These are phyloP conservation scores for Tolypocladium tundrense DNA, from an alignment of 2,329 filamentous ascomycete species.

Conservation along the genomic window DNA sequence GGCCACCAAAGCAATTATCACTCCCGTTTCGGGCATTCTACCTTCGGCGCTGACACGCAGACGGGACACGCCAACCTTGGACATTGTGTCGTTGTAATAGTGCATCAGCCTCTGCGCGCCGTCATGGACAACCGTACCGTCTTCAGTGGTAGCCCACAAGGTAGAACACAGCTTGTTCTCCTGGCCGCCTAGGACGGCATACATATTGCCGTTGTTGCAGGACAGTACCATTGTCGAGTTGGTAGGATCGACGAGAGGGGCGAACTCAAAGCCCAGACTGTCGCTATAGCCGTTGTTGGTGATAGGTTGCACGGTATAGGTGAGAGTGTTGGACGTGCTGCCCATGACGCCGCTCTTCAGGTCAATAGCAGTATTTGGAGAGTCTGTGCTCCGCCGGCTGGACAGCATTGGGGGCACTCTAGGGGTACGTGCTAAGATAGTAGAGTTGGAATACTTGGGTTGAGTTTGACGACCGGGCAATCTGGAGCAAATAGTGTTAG, in stretches of 20 bases:
- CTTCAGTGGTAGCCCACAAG: slow-evolving; percentile 10
- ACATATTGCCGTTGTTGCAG: slow-evolving; percentile 24
- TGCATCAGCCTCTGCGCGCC: slow-evolving; percentile 16
- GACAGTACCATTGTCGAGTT: slow-evolving; percentile 13
- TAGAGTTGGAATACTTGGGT: neutral
- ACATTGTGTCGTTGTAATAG: slow-evolving; percentile 24
- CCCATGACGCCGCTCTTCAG: neutral
- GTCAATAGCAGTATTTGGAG: neutral
- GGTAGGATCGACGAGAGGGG: slow-evolving; percentile 10
- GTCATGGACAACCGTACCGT: slow-evolving; percentile 12
- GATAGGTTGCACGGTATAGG: neutral
- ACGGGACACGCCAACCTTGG: slow-evolving; percentile 16
- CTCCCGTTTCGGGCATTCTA: slow-evolving; percentile 7
- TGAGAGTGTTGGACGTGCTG: neutral
- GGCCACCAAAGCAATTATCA: slow-evolving; percentile 10
- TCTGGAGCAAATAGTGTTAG: neutral
- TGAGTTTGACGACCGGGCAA: neutral
- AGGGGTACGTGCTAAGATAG: neutral
- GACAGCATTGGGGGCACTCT: neutral
- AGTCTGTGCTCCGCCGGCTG: neutral
- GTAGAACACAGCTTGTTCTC: slow-evolving; percentile 10
- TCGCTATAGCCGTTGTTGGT: slow-evolving; percentile 9
- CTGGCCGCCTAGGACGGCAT: slow-evolving; percentile 12
- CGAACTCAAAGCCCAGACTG: slow-evolving; percentile 10
- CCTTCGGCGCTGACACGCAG: slow-evolving; percentile 12